phyloP scores from a whole-genome alignment of 164 flowering plant genomes.

The Stephania yunnanensis region DNA sequence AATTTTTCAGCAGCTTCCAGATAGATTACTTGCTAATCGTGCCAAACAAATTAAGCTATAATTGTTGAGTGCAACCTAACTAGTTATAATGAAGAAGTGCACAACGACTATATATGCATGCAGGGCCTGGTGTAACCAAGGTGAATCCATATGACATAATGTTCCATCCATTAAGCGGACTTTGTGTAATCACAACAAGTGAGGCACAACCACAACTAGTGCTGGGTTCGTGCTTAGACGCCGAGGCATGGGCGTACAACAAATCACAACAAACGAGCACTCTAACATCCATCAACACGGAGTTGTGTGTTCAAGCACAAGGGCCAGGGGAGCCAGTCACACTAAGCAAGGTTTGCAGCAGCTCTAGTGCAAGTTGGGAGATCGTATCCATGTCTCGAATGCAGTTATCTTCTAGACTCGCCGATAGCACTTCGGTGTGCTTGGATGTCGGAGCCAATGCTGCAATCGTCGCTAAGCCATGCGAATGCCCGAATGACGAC shows the following conservation, averaged over 20 bases:
- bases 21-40: no score
- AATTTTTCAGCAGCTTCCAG: no score
- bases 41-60: no score
- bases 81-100: neutral
- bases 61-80: no score
- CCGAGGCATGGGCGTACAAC: conserved; percentile 48
- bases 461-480: conserved; percentile 38
- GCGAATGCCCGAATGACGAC: conserved; percentile 45
- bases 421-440: conserved; percentile 37
- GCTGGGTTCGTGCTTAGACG: conserved; percentile 51
- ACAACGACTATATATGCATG: conserved; percentile 11
- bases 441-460: conserved; percentile 51
- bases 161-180: conserved; percentile 67
- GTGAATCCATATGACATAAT: conserved; percentile 35
- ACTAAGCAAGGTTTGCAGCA: conserved; percentile 34
- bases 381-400: conserved; percentile 50
- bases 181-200: conserved; percentile 35
- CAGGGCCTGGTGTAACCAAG: conserved; percentile 63
- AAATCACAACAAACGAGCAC: conserved; percentile 23
- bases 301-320: conserved; percentile 52
- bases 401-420: conserved; percentile 47
- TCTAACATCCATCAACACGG: conserved; percentile 34
- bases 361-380: conserved; percentile 44
- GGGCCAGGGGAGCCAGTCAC: conserved; percentile 31
- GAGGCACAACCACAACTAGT: conserved; percentile 28